Conservation (phyloP, 352 stramenopile genomes). For the Phytophthora cryptogea region DNA sequence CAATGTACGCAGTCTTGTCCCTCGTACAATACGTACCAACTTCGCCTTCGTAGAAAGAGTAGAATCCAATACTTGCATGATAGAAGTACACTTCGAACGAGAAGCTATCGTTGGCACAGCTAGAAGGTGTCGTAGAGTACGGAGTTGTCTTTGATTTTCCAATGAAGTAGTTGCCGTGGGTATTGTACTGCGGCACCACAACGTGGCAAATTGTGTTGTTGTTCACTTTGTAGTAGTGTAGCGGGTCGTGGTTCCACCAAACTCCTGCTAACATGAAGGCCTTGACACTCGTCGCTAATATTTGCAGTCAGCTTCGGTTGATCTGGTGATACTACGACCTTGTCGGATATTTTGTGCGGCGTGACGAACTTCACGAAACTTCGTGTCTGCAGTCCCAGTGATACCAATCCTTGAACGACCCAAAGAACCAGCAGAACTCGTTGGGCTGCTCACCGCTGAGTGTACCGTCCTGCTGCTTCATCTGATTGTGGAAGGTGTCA, state of each 20-base stretch:
- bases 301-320: neutral
- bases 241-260: constrained; percentile 8
- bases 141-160: neutral
- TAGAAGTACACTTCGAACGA: constrained; percentile 22
- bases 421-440: constrained; percentile 14
- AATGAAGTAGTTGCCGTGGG: constrained; percentile 17
- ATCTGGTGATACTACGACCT: neutral
- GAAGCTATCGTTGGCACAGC: constrained; percentile 5
- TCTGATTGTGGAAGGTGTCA: neutral
- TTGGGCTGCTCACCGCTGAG: neutral
- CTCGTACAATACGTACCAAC: constrained; percentile 12
- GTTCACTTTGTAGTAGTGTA: constrained; percentile 5
- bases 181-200: constrained; percentile 20
- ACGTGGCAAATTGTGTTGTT: constrained; percentile 5
- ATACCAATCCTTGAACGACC: constrained; percentile 3
- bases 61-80: constrained; percentile 23
- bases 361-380: constrained; percentile 18
- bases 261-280: neutral
- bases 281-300: constrained; percentile 6
- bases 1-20: constrained; percentile 8
- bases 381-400: constrained; percentile 11
- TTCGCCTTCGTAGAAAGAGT: constrained; percentile 14
- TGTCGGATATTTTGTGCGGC: constrained; percentile 16
- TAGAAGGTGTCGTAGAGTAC: neutral
- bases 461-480: too few species aligned